phyloP scores from a whole-genome alignment of 164 flowering plant genomes.

The Taxillus chinensis region DNA sequence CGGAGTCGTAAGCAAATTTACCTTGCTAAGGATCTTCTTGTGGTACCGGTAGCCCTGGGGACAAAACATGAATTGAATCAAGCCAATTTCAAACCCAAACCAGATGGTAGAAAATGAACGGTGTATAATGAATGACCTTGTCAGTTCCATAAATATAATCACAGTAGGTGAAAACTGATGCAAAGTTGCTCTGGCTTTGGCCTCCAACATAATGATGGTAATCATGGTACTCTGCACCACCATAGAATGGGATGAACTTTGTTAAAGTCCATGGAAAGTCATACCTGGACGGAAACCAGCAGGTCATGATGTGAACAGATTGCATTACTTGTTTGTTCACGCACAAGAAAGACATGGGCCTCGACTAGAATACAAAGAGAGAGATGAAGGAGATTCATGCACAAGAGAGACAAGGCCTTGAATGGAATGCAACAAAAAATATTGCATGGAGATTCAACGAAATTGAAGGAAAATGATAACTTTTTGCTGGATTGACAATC shows the following conservation, averaged over 20 bases:
- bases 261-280: slow-evolving; percentile 83
- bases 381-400: too few relatives aligned
- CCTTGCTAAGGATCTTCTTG: slow-evolving; percentile 62
- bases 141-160: slow-evolving; percentile 93
- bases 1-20: slow-evolving; percentile 10
- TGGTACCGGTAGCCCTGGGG: slow-evolving; percentile 74
- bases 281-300: slow-evolving; percentile 38
- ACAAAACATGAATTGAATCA: slow-evolving; percentile 11
- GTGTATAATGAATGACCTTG: slow-evolving; percentile 42
- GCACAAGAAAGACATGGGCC: too few relatives aligned
- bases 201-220: slow-evolving; percentile 98
- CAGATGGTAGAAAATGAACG: background rate
- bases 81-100: background rate
- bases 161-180: slow-evolving; percentile 91
- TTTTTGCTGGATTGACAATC: too few relatives aligned
- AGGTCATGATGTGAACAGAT: background rate
- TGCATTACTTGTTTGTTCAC: too few relatives aligned
- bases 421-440: too few relatives aligned
- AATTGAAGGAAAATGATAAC: too few relatives aligned
- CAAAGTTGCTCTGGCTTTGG: slow-evolving; percentile 88
- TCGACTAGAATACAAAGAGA: too few relatives aligned
- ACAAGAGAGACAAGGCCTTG: too few relatives aligned
- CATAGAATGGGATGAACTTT: slow-evolving; percentile 86
- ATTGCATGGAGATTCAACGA: too few relatives aligned
- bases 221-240: slow-evolving; percentile 95